phyloP scores from a whole-genome alignment of 495 filamentous ascomycete species.

The Neurospora pannonica region DNA sequence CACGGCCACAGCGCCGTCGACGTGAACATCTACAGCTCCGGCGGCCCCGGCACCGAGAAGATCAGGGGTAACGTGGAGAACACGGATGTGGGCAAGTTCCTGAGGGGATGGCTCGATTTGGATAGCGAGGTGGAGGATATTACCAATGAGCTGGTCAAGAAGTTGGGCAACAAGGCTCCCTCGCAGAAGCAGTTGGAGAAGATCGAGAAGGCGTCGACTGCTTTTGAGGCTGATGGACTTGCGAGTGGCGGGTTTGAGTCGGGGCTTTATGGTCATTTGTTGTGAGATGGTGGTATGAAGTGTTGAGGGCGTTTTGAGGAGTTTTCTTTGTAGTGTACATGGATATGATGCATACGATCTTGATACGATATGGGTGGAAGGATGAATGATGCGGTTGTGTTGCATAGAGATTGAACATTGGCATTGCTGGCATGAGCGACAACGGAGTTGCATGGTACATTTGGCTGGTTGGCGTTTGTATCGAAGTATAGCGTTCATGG shows the following conservation, averaged over 20 bases:
- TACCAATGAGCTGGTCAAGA: conserved; percentile 61
- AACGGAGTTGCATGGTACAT: not conserved
- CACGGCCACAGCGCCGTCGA: conserved; percentile 86
- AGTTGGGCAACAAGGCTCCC: conserved; percentile 22
- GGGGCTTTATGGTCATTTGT: not conserved
- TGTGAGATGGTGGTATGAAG: not conserved
- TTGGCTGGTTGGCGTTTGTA: not conserved
- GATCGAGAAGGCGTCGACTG: not conserved
- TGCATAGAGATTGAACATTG: not conserved
- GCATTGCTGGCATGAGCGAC: not conserved
- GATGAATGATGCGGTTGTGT: not conserved
- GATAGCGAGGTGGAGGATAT: conserved; percentile 54
- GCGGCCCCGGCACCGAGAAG: conserved; percentile 34
- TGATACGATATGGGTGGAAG: not conserved
- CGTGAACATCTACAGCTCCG: conserved; percentile 80
- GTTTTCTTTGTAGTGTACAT: not conserved
- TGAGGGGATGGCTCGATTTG: conserved; percentile 68
- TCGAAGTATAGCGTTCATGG: not conserved
- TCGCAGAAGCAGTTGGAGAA: not conserved
- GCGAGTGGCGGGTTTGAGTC: not conserved
- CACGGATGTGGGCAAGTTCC: conserved; percentile 77
- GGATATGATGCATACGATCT: not conserved
- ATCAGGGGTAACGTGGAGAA: conserved; percentile 88
- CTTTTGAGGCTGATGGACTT: not conserved
- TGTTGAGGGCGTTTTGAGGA: not conserved